Percentiles rank a stretch among this genome's conserved stretches.
Conservation (phyloP, 495 filamentous ascomycete species). For the Sphaerosporella brunnea region DNA sequence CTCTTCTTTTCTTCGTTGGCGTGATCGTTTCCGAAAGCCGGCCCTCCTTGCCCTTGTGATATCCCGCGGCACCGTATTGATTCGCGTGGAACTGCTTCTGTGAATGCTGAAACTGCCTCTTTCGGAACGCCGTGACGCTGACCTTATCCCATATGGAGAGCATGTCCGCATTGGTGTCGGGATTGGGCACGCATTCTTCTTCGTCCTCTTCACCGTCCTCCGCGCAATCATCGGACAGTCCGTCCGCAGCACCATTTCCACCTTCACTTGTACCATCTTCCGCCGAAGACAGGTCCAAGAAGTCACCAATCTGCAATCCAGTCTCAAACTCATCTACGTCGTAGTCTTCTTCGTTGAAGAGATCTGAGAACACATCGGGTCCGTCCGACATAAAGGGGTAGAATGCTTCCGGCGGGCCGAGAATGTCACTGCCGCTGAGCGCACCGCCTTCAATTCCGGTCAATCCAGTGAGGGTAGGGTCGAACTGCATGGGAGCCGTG, state of each 20-base stretch:
- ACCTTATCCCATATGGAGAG: constrained; percentile 24
- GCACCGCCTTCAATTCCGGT: constrained; percentile 9
- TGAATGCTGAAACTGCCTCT: constrained; percentile 23
- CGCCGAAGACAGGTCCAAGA: constrained; percentile 22
- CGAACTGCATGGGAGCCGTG: constrained; percentile 9
- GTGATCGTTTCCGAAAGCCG: constrained; percentile 23
- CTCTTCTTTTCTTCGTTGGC: constrained; percentile 17
- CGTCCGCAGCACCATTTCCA: background rate
- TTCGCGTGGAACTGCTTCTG: constrained; percentile 10
- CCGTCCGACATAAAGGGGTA: constrained; percentile 3
- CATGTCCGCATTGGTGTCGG: constrained; percentile 14
- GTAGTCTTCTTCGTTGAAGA: constrained; percentile 15
- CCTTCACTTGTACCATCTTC: constrained; percentile 15
- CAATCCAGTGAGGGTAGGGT: constrained; percentile 18
- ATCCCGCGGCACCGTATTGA: constrained; percentile 2
- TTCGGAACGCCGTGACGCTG: constrained; percentile 24
- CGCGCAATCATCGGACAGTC: constrained; percentile 12
- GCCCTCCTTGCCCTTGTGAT: constrained; percentile 8
- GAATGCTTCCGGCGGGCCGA: constrained; percentile 15
- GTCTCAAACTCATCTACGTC: constrained; percentile 22
- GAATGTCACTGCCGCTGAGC: constrained; percentile 14
- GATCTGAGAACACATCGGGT: constrained; percentile 8
- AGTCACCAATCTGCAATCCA: constrained; percentile 18
- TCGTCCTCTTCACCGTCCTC: constrained; percentile 17
- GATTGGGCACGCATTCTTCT: constrained; percentile 11